A percentile compares a stretch with the other conserved stretches of the same genome.
phyloP scores from a whole-genome alignment of 176 grass and related monocot genomes.

The Zizania latifolia region DNA sequence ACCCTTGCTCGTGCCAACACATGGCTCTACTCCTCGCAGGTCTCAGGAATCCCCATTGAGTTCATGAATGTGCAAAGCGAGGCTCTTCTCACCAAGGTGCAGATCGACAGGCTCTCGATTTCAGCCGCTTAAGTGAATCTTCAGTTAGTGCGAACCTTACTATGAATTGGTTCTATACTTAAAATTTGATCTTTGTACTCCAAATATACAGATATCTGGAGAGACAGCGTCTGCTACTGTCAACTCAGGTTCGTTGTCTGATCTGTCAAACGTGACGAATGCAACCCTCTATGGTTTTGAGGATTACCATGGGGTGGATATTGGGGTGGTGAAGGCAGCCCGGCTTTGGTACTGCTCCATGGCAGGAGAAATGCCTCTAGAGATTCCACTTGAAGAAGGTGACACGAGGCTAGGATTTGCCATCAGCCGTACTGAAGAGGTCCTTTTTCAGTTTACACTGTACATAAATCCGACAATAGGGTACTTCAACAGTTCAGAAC shows the following conservation, averaged over 20 bases:
- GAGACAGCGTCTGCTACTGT: slow-evolving; percentile 66
- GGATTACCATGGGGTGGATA: slow-evolving; percentile 80
- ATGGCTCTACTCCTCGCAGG: slow-evolving; percentile 57
- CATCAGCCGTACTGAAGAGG: slow-evolving; percentile 69
- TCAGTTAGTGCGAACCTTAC: background rate
- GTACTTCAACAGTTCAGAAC: background rate
- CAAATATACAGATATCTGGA: slow-evolving; percentile 61
- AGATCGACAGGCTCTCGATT: background rate
- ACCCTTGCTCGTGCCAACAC: slow-evolving; percentile 54
- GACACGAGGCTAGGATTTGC: slow-evolving; percentile 79
- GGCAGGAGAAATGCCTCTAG: slow-evolving; percentile 53
- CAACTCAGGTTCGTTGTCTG: slow-evolving; percentile 59
- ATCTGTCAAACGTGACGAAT: slow-evolving; percentile 57
- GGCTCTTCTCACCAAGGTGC: slow-evolving; percentile 81
- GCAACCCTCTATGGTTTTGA: slow-evolving; percentile 71
- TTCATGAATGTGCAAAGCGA: slow-evolving; percentile 68
- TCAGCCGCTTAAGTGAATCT: slow-evolving; percentile 2
- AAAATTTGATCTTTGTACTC: background rate
- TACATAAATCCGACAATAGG: background rate
- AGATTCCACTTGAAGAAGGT: slow-evolving; percentile 55
- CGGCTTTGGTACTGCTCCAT: slow-evolving; percentile 61
- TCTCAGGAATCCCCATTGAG: slow-evolving; percentile 48
- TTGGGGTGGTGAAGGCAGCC: slow-evolving; percentile 75
- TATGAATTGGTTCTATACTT: background rate
- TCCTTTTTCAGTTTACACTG: slow-evolving; percentile 5